Percentiles rank a stretch among this genome's conserved stretches.
phyloP scores from a whole-genome alignment of 805 yeast species.

The Saccharomyces eubayanus region DNA sequence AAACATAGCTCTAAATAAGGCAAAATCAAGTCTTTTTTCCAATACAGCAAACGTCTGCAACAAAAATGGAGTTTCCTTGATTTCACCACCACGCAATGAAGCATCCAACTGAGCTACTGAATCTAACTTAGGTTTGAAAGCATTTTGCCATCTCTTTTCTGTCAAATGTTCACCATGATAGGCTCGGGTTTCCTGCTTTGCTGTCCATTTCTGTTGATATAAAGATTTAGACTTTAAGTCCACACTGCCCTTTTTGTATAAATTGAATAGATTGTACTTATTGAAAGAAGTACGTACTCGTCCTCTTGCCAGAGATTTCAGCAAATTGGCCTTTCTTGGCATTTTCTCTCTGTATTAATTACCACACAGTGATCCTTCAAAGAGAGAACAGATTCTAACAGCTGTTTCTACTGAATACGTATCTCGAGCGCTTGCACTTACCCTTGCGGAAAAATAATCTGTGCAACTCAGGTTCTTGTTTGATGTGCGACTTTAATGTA shows the following conservation, averaged over 20 bases:
- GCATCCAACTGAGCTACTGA: constrained; percentile 88
- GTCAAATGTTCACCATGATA: constrained; percentile 93
- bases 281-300: constrained; percentile 84
- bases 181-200: constrained; percentile 86
- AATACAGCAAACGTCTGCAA: constrained; percentile 82
- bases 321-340: constrained; percentile 55
- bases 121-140: constrained; percentile 60
- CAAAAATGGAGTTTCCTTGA: constrained; percentile 66
- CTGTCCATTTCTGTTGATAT: constrained; percentile 84
- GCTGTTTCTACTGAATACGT: background rate
- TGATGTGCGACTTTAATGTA: background rate
- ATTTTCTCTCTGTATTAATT: constrained; percentile 22
- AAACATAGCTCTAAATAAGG: constrained; percentile 84
- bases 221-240: constrained; percentile 55
- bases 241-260: constrained; percentile 61
- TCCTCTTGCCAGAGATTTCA: constrained; percentile 55
- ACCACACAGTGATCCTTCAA: background rate
- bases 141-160: constrained; percentile 69
- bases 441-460: background rate
- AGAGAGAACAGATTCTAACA: background rate
- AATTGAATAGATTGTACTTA: constrained; percentile 82
- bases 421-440: background rate
- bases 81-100: constrained; percentile 42
- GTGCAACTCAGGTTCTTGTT: background rate
- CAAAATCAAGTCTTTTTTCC: constrained; percentile 84